Evolutionary conservation across 768 basidiomycete species (phyloP).

Genomic region (Termitomyces sp.): DNA sequence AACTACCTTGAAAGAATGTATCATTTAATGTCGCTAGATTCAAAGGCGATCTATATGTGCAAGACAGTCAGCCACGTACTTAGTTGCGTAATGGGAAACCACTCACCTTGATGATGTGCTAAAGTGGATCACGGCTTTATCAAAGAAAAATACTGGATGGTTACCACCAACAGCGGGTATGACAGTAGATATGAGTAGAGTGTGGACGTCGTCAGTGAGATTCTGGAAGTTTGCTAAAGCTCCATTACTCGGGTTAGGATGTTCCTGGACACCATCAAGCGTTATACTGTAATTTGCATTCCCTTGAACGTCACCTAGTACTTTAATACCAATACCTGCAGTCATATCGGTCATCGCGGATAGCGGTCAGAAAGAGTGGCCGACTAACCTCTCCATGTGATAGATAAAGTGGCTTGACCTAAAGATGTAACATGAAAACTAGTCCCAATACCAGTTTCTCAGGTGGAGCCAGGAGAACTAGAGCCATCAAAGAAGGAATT

Average conservation of each 20-base stretch:
- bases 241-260: slow-evolving; percentile 22
- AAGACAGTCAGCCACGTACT: not conserved
- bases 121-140: not conserved
- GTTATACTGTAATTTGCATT: slow-evolving; percentile 39
- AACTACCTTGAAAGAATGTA: slow-evolving; percentile 50
- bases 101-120: not conserved
- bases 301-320: slow-evolving; percentile 44
- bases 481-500: slow-evolving; percentile 52
- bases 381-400: slow-evolving; percentile 60
- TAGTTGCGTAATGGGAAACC: not conserved
- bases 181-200: slow-evolving; percentile 46
- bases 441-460: slow-evolving; percentile 45
- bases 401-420: slow-evolving; percentile 48
- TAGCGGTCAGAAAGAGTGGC: not conserved
- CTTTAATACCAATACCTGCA: slow-evolving; percentile 59
- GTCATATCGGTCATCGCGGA: not conserved
- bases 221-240: slow-evolving; percentile 45
- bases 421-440: slow-evolving; percentile 59
- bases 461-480: slow-evolving; percentile 37
- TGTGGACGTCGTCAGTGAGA: slow-evolving; percentile 46
- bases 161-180: slow-evolving; percentile 32
- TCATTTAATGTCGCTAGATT: slow-evolving; percentile 26
- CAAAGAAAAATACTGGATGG: slow-evolving; percentile 36
- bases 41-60: not conserved
- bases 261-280: slow-evolving; percentile 41